A percentile compares a stretch with the other conserved stretches of the same genome.
phyloP scores from a whole-genome alignment of 352 stramenopile species.

The Globisporangium middletonii region DNA sequence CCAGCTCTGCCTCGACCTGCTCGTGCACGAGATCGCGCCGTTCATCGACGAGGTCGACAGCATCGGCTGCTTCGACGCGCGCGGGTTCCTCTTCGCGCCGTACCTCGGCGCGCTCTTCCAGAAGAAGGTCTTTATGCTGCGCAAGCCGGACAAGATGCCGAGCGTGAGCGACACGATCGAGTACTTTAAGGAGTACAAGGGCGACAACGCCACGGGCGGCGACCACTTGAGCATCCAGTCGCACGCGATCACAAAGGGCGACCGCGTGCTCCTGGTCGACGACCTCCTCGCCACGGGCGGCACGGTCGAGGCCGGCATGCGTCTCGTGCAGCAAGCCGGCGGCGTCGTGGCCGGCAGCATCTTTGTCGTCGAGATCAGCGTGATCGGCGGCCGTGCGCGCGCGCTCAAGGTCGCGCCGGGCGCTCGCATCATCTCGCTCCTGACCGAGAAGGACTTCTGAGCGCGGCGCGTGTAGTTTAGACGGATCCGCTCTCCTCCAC shows the following conservation, averaged over 20 bases:
- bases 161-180: slow-evolving; percentile 88
- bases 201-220: slow-evolving; percentile 75
- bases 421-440: slow-evolving; percentile 51
- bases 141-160: slow-evolving; percentile 97
- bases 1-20: slow-evolving; percentile 91
- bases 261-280: slow-evolving; percentile 95
- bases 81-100: slow-evolving; percentile 96
- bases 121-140: slow-evolving; percentile 98
- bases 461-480: not conserved
- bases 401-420: slow-evolving; percentile 33
- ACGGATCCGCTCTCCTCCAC: not conserved
- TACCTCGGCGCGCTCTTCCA: slow-evolving; percentile 93
- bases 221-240: slow-evolving; percentile 87
- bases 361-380: slow-evolving; percentile 94
- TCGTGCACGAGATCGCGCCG: slow-evolving; percentile 62
- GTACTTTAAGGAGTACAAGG: slow-evolving; percentile 93
- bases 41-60: slow-evolving; percentile 55
- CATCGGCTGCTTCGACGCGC: slow-evolving; percentile 93
- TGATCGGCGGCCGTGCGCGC: slow-evolving; percentile 47
- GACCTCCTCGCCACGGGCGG: slow-evolving; percentile 96
- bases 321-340: slow-evolving; percentile 83
- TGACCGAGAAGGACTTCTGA: slow-evolving; percentile 70
- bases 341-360: slow-evolving; percentile 88
- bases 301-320: slow-evolving; percentile 87
- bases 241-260: slow-evolving; percentile 62